Evolutionary conservation across 306 rosid species (phyloP).

Genomic region (Canavalia gladiata): DNA sequence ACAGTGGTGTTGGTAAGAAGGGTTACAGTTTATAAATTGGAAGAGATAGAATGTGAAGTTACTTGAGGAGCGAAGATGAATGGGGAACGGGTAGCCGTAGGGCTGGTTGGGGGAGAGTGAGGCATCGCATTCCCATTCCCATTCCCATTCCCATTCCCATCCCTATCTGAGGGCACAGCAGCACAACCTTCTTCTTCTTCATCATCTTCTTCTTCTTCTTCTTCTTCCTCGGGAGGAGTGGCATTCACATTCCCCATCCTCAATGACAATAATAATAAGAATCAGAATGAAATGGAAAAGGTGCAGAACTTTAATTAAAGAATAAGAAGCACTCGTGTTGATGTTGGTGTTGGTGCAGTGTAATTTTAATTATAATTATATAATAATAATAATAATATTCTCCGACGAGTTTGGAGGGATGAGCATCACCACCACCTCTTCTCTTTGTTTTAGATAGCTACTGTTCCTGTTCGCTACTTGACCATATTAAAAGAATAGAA

Average conservation of each 20-base stretch:
- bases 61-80: slow-evolving; percentile 92
- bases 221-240: slow-evolving; percentile 62
- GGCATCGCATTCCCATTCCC: slow-evolving; percentile 47
- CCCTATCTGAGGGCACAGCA: too few species aligned
- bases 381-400: neutral
- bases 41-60: slow-evolving; percentile 37
- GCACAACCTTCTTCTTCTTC: slow-evolving; percentile 59
- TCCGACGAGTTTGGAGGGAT: slow-evolving; percentile 12
- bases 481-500: neutral
- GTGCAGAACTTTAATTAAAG: neutral
- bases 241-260: slow-evolving; percentile 25
- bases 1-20: too few species aligned
- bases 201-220: slow-evolving; percentile 60
- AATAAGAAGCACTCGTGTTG: neutral
- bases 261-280: neutral
- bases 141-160: neutral
- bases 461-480: neutral
- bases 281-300: too few species aligned
- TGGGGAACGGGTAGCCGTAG: slow-evolving; percentile 81
- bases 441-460: neutral
- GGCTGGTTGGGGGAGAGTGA: slow-evolving; percentile 61
- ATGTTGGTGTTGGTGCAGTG: too few species aligned
- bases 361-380: neutral
- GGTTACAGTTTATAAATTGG: too few species aligned
- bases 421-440: neutral